A percentile compares a stretch with the other conserved stretches of the same genome.
phyloP scores from a whole-genome alignment of 1,139 yeast species.

The Taphrina pruni region DNA sequence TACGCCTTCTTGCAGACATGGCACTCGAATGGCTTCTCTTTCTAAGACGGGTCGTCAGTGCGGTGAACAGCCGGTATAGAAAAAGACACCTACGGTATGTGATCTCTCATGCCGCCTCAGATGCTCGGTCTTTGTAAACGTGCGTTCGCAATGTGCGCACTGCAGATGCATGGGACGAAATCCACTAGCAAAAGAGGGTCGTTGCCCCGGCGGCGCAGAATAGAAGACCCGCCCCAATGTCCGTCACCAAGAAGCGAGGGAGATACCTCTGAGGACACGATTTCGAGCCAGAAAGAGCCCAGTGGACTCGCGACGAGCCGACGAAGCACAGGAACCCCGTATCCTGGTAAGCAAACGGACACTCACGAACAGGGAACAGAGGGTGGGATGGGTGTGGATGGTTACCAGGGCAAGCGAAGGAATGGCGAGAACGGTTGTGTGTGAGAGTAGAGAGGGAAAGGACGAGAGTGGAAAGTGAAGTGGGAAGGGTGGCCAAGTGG shows the following conservation, averaged over 20 bases:
- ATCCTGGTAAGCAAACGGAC: too few relatives aligned
- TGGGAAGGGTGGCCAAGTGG: neutral
- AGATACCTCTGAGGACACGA: neutral
- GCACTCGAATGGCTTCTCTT: constrained; percentile 38
- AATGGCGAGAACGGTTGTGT: neutral
- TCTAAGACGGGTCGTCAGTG: constrained; percentile 1
- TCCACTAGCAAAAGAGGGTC: neutral
- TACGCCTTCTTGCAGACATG: constrained; percentile 35
- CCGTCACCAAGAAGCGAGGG: neutral
- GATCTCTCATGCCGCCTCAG: constrained; percentile 38
- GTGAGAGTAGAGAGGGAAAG: too few relatives aligned
- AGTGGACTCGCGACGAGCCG: too few relatives aligned
- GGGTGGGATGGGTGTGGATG: neutral
- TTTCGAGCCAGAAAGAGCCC: neutral
- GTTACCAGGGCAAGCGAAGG: neutral
- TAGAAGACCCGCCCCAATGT: neutral
- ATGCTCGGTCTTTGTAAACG: constrained; percentile 38
- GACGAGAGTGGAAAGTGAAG: neutral
- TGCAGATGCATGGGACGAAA: constrained; percentile 30
- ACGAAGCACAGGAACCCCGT: too few relatives aligned
- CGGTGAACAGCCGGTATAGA: neutral
- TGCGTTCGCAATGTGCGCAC: constrained; percentile 37
- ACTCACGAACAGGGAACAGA: neutral
- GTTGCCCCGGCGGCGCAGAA: constrained; percentile 1
- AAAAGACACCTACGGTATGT: constrained; percentile 16